phyloP scores from a whole-genome alignment of 768 basidiomycete genomes.

The Rhizopogon vesiculosus region DNA sequence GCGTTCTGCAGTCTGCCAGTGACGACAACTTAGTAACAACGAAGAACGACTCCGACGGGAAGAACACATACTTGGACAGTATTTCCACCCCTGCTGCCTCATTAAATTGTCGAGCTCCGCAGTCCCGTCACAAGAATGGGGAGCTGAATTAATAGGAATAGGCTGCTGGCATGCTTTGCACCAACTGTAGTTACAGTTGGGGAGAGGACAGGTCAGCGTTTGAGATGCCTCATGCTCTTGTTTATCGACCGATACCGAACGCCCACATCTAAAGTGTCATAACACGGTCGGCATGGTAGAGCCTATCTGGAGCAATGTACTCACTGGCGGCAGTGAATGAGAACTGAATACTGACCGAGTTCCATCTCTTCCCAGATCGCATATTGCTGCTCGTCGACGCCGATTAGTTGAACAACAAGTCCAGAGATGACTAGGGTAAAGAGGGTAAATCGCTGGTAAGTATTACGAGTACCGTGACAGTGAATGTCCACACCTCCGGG shows the following conservation, averaged over 20 bases:
- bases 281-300: background rate
- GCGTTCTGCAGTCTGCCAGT: slow-evolving; percentile 37
- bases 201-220: slow-evolving; percentile 47
- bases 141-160: slow-evolving; percentile 27
- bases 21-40: background rate
- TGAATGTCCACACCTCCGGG: slow-evolving; percentile 23
- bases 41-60: background rate
- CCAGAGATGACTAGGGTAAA: slow-evolving; percentile 32
- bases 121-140: slow-evolving; percentile 57
- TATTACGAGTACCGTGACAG: background rate
- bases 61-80: slow-evolving; percentile 47
- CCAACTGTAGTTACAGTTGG: slow-evolving; percentile 49
- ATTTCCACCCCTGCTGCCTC: slow-evolving; percentile 53
- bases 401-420: slow-evolving; percentile 36
- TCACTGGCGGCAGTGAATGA: slow-evolving; percentile 48
- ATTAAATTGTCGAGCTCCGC: slow-evolving; percentile 50
- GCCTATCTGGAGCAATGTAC: slow-evolving; percentile 5
- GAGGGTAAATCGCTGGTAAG: background rate
- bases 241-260: slow-evolving; percentile 46
- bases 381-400: slow-evolving; percentile 39
- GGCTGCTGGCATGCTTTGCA: slow-evolving; percentile 55
- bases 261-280: slow-evolving; percentile 38
- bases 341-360: slow-evolving; percentile 35
- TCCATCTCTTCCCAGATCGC: slow-evolving; percentile 43
- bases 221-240: slow-evolving; percentile 35